Conservation (phyloP, 2,329 filamentous ascomycete genomes). For the Dactylonectria estremocensis region DNA sequence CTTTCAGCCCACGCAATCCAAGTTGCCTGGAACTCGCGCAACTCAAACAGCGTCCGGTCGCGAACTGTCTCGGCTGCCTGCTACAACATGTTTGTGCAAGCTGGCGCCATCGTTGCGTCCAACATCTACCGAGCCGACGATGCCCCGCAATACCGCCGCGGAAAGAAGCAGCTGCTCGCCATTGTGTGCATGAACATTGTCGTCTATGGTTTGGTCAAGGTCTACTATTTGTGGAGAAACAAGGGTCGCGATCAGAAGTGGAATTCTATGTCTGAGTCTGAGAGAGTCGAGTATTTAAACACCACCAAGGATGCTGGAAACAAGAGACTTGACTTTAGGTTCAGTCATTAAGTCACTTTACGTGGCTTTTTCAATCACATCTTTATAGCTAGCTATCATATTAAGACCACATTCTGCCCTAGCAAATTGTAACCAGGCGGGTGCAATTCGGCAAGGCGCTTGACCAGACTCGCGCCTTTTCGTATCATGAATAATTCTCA, state of each 20-base stretch:
- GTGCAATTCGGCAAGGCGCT: too few species aligned
- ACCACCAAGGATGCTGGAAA: conserved; percentile 61
- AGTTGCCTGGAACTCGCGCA: conserved; percentile 58
- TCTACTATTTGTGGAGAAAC: conserved; percentile 68
- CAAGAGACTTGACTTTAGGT: conserved; percentile 60
- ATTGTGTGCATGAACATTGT: conserved; percentile 64
- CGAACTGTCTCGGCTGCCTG: conserved; percentile 70
- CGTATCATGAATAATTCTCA: too few species aligned
- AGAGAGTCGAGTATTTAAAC: conserved; percentile 51
- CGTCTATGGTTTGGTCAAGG: conserved; percentile 63
- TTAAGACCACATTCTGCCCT: too few species aligned
- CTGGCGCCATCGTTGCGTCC: conserved; percentile 49
- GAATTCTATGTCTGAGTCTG: conserved; percentile 62
- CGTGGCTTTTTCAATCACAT: too few species aligned
- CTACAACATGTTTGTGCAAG: conserved; percentile 65
- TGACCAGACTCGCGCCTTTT: too few species aligned
- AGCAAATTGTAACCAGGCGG: too few species aligned
- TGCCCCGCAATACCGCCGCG: conserved; percentile 52
- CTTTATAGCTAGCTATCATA: too few species aligned
- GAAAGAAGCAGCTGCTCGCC: conserved; percentile 65
- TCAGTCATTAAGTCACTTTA: conserved; percentile 49
- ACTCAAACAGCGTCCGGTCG: conserved; percentile 72
- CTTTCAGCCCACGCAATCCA: conserved; percentile 26
- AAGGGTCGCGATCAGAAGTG: conserved; percentile 60
- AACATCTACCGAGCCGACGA: conserved; percentile 60